A percentile compares a stretch with the other conserved stretches of the same genome.
Conservation (phyloP, 2,329 filamentous ascomycete species). For the Aspergillus neoniger region DNA sequence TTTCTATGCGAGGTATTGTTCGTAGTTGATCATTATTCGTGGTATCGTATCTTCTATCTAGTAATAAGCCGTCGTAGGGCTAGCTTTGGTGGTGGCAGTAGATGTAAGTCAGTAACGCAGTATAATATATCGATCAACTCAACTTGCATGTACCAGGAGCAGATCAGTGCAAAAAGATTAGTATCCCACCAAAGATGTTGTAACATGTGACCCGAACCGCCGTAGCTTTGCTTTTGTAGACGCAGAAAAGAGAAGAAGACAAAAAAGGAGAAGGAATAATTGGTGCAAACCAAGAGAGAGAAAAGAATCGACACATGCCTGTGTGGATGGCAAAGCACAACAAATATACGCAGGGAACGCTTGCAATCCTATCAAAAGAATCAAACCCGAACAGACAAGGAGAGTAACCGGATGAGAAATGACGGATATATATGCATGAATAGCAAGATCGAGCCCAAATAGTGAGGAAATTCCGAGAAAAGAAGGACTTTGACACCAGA, state of each 20-base stretch:
- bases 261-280: conserved; percentile 3
- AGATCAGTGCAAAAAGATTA: not conserved
- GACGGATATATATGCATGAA: not conserved
- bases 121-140: not conserved
- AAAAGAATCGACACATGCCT: not conserved
- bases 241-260: not conserved
- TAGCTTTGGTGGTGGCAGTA: not conserved
- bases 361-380: not conserved
- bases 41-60: not conserved
- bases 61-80: not conserved
- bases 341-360: not conserved
- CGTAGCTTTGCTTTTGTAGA: not conserved
- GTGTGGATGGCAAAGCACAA: not conserved
- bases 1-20: not conserved
- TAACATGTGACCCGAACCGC: not conserved
- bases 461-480: not conserved
- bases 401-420: not conserved
- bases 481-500: not conserved
- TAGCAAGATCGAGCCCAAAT: not conserved
- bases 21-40: not conserved
- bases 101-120: not conserved
- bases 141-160: not conserved
- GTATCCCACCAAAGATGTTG: not conserved
- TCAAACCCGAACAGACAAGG: not conserved
- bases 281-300: not conserved